These are phyloP conservation scores for Teunomyces aglyptinius DNA, from an alignment of 805 yeast genomes.

Conservation along the genomic window DNA sequence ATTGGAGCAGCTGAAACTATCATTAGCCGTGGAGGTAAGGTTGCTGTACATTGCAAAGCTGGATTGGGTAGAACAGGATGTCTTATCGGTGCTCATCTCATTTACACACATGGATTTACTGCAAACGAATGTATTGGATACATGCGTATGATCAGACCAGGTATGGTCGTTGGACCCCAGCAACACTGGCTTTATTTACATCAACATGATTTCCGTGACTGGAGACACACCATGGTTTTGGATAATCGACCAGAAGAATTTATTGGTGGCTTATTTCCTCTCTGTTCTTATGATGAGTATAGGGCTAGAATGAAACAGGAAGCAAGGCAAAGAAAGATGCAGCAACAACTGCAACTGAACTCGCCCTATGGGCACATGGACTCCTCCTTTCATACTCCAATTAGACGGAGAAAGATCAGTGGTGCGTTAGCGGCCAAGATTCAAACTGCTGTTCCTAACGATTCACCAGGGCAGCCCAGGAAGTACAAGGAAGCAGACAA, in stretches of 20 bases:
- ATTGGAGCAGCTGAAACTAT: conserved; percentile 94
- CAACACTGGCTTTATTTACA: conserved; percentile 98
- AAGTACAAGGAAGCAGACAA: conserved; percentile 46
- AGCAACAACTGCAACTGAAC: conserved; percentile 31
- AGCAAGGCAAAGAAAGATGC: conserved; percentile 36
- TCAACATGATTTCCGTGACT: conserved; percentile 93
- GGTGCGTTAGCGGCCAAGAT: conserved; percentile 68
- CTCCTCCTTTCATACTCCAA: conserved; percentile 67
- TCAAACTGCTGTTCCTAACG: conserved; percentile 80
- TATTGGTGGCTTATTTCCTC: conserved; percentile 65
- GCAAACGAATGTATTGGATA: conserved; percentile 96
- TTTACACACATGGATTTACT: conserved; percentile 94
- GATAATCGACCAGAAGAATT: conserved; percentile 64
- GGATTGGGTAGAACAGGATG: conserved; percentile 98
- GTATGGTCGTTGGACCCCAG: conserved; percentile 99
- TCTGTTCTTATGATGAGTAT: conserved; percentile 61
- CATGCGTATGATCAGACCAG: conserved; percentile 95
- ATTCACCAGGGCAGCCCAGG: conserved; percentile 97
- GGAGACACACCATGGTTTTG: conserved; percentile 88
- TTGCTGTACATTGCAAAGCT: conserved; percentile 99
- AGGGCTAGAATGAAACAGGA: conserved; percentile 51
- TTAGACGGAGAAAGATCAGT: conserved; percentile 62
- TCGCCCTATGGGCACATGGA: conserved; percentile 30
- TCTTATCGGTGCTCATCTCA: conserved; percentile 93
- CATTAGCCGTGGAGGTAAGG: conserved; percentile 81